Conservation (phyloP, 108 stramenopile genomes). For the Nitzschia inconspicua region DNA sequence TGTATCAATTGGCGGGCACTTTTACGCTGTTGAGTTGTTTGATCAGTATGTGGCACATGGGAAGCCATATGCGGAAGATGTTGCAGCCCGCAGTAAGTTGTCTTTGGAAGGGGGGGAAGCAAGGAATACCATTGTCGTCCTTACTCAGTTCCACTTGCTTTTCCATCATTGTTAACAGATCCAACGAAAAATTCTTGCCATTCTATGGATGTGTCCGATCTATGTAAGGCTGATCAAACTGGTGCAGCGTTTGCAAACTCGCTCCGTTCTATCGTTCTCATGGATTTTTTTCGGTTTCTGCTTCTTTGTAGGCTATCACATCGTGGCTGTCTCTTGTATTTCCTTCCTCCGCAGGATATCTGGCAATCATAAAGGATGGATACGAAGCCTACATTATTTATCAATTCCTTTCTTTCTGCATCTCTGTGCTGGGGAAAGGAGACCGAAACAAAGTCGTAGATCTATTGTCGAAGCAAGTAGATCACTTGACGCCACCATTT, state of each 20-base stretch:
- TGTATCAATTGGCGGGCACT: constrained; percentile 89
- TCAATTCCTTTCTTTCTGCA: constrained; percentile 81
- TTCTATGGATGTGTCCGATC: constrained; percentile 91
- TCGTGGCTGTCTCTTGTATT: constrained; percentile 85
- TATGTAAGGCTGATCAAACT: constrained; percentile 28
- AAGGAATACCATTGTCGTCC: too few species aligned
- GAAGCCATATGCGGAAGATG: constrained; percentile 75
- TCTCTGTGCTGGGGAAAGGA: constrained; percentile 85
- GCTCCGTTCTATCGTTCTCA: not conserved
- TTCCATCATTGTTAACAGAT: not conserved
- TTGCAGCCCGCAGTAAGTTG: constrained; percentile 65
- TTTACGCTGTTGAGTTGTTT: constrained; percentile 85
- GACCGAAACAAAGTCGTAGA: constrained; percentile 74
- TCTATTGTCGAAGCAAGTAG: constrained; percentile 51
- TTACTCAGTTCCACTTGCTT: not conserved
- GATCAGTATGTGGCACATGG: constrained; percentile 94
- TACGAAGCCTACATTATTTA: constrained; percentile 93
- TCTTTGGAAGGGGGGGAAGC: too few species aligned
- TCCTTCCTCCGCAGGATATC: constrained; percentile 67
- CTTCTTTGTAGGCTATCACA: constrained; percentile 46
- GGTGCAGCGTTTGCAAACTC: not conserved
- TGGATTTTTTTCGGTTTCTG: constrained; percentile 26
- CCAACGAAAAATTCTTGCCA: constrained; percentile 88
- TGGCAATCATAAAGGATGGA: constrained; percentile 86
- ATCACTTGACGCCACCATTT: constrained; percentile 68